Conservation (phyloP, 495 filamentous ascomycete species). For the Parmelia sp. region DNA sequence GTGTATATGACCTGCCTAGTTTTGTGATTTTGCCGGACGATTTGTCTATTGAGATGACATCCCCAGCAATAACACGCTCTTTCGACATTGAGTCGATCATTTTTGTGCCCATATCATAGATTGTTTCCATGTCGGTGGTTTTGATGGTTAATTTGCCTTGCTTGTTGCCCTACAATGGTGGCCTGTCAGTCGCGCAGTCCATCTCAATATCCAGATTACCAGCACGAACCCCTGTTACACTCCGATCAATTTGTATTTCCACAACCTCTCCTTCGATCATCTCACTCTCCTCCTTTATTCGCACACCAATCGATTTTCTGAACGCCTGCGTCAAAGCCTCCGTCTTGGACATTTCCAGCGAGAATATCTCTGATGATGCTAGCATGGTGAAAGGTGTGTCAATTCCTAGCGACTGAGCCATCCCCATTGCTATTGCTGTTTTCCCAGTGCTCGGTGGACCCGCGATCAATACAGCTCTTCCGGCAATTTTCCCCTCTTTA, state of each 20-base stretch:
- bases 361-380: slow-evolving; percentile 94
- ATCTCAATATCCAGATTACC: neutral
- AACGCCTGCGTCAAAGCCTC: slow-evolving; percentile 97
- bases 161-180: slow-evolving; percentile 60
- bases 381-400: slow-evolving; percentile 97
- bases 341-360: slow-evolving; percentile 97
- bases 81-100: slow-evolving; percentile 99
- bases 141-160: slow-evolving; percentile 99
- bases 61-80: slow-evolving; percentile 95
- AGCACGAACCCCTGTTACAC: slow-evolving; percentile 72
- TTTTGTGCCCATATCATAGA: slow-evolving; percentile 98
- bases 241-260: slow-evolving; percentile 97
- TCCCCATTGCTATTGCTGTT: slow-evolving; percentile 97
- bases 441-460: slow-evolving; percentile 97
- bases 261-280: slow-evolving; percentile 99
- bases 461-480: slow-evolving; percentile 88
- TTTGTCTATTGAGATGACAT: slow-evolving; percentile 98
- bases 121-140: slow-evolving; percentile 99
- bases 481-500: slow-evolving; percentile 96
- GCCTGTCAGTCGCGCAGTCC: slow-evolving; percentile 1
- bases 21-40: slow-evolving; percentile 96
- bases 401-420: slow-evolving; percentile 88
- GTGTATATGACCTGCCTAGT: slow-evolving; percentile 84
- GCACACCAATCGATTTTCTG: slow-evolving; percentile 89
- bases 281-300: slow-evolving; percentile 97